Conservation (phyloP, 2,329 filamentous ascomycete genomes). For the Fusarium sp. region DNA sequence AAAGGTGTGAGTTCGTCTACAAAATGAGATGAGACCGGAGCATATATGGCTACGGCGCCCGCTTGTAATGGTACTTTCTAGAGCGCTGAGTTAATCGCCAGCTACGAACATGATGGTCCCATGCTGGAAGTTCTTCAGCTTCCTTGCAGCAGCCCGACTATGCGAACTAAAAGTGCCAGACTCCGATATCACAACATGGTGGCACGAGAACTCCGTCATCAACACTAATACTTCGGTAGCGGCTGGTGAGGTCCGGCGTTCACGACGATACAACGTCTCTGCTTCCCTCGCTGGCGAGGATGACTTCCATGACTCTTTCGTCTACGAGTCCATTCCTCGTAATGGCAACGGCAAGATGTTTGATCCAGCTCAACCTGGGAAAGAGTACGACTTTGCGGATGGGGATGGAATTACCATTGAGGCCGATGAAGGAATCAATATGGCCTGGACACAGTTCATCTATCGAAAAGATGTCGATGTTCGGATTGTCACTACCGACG, state of each 20-base stretch:
- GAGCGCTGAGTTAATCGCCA: rapidly evolving
- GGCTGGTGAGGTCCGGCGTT: not conserved
- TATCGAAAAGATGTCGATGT: not conserved
- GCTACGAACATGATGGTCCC: rapidly evolving
- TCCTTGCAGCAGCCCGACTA: not conserved
- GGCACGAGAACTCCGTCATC: not conserved
- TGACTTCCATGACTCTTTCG: not conserved
- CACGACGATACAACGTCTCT: not conserved
- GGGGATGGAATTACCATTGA: not conserved
- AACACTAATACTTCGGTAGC: not conserved
- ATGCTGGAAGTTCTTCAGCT: not conserved
- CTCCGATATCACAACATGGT: not conserved
- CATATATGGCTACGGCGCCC: not conserved
- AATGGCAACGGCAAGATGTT: not conserved
- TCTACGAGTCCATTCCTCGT: not conserved
- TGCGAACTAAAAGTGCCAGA: not conserved
- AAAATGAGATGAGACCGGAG: rapidly evolving
- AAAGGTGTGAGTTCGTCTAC: not conserved
- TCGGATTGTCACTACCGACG: not conserved
- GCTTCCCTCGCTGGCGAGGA: not conserved
- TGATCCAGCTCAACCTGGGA: not conserved
- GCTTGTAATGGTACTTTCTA: rapidly evolving
- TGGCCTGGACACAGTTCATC: not conserved
- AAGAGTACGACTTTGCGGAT: not conserved
- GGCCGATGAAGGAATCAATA: not conserved